Evolutionary conservation across 75 land plant genomes (phyloP).

Genomic region (Cryptomeria japonica): DNA sequence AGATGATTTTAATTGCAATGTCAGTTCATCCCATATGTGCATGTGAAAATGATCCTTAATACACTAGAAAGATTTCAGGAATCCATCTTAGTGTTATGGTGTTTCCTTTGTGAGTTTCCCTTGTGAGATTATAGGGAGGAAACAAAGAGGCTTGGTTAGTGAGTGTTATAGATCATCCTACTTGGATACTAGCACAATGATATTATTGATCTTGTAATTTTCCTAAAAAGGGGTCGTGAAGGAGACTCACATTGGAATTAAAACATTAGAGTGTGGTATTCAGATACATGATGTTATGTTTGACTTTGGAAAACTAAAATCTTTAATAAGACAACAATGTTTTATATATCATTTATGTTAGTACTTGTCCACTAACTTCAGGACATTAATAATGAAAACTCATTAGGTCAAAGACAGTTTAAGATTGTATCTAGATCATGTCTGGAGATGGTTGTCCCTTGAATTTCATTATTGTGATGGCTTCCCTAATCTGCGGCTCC

Average conservation of each 20-base stretch:
- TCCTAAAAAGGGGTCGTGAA: too few species aligned
- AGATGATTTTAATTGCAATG: background rate
- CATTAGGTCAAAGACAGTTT: background rate
- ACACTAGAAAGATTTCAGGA: background rate
- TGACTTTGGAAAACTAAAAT: too few species aligned
- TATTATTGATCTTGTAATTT: background rate
- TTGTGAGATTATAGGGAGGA: background rate
- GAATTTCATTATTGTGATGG: background rate
- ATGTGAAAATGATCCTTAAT: background rate
- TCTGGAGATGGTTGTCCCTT: background rate
- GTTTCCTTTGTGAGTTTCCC: background rate
- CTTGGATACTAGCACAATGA: background rate
- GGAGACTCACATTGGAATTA: too few species aligned
- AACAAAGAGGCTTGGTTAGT: background rate
- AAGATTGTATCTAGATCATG: background rate
- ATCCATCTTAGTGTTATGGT: background rate
- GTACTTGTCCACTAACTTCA: background rate
- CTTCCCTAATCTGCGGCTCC: background rate
- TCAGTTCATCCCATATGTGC: background rate
- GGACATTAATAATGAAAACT: background rate
- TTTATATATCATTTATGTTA: background rate
- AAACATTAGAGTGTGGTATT: too few species aligned
- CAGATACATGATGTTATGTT: too few species aligned
- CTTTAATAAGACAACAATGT: background rate
- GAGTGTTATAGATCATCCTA: background rate